Percentiles rank a stretch among this genome's conserved stretches.
Conservation (phyloP, 129 eudicot genomes). For the Helichrysum umbraculigerum region DNA sequence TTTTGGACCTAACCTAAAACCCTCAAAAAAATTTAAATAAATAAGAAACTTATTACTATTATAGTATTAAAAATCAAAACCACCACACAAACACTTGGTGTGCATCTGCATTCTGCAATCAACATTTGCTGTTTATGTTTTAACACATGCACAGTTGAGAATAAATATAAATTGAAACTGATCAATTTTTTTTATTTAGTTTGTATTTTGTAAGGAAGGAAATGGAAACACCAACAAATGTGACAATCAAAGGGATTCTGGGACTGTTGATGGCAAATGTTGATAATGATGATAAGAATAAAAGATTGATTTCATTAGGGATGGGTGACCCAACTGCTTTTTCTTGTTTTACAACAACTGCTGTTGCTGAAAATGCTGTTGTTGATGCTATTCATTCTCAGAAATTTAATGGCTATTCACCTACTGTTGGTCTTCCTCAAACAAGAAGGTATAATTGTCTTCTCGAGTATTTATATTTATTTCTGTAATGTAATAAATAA, state of each 20-base stretch:
- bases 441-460: constrained; percentile 55
- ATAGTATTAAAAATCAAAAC: not conserved
- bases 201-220: not conserved
- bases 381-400: constrained; percentile 46
- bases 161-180: not conserved
- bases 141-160: constrained; percentile 2
- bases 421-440: constrained; percentile 89
- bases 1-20: not conserved
- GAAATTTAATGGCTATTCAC: constrained; percentile 85
- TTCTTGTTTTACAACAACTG: constrained; percentile 68
- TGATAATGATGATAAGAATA: constrained; percentile 26
- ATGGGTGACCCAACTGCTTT: constrained; percentile 97
- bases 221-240: constrained; percentile 51
- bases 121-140: not conserved
- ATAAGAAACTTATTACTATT: no score
- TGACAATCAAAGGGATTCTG: constrained; percentile 83
- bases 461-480: not conserved
- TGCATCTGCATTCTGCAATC: not conserved
- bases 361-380: constrained; percentile 65
- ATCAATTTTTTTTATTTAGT: not conserved
- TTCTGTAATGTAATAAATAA: not conserved
- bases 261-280: constrained; percentile 56
- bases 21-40: not conserved
- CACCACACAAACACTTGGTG: constrained; percentile 25
- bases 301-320: constrained; percentile 63